Evolutionary conservation across 1,139 yeast species (phyloP).

Genomic region (Sugiyamaella pinicola): DNA sequence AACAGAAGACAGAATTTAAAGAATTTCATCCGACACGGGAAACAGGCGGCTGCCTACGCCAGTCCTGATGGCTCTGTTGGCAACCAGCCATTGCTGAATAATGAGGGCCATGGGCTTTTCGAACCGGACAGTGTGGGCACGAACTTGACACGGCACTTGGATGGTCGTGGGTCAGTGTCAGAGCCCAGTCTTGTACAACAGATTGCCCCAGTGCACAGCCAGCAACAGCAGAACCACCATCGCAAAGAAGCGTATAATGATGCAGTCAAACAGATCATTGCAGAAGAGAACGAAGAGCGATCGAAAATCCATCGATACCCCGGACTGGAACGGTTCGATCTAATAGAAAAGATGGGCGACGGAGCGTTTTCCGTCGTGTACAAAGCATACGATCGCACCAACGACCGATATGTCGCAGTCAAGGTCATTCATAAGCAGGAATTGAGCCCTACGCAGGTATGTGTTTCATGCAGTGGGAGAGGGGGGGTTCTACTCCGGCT

Average conservation of each 20-base stretch:
- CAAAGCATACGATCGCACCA: constrained; percentile 58
- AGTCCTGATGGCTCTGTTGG: constrained; percentile 7
- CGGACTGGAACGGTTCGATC: constrained; percentile 51
- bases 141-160: constrained; percentile 4
- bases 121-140: background rate
- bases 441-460: constrained; percentile 49
- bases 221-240: constrained; percentile 30
- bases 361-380: constrained; percentile 93
- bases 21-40: constrained; percentile 83
- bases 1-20: constrained; percentile 54
- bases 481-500: background rate
- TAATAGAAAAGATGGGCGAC: constrained; percentile 51
- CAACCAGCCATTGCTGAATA: constrained; percentile 7
- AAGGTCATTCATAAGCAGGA: constrained; percentile 78
- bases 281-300: constrained; percentile 55
- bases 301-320: constrained; percentile 50
- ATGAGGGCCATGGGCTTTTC: background rate
- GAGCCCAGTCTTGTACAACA: constrained; percentile 33
- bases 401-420: constrained; percentile 67
- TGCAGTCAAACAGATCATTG: constrained; percentile 63
- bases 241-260: constrained; percentile 49
- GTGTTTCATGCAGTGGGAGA: constrained; percentile 29
- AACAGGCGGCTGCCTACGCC: constrained; percentile 54
- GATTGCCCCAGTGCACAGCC: constrained; percentile 36
- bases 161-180: constrained; percentile 13